Evolutionary conservation across 306 rosid genomes (phyloP), one percentile per base, ranked within the genome.

Genomic region (Corylus avellana): DNA sequence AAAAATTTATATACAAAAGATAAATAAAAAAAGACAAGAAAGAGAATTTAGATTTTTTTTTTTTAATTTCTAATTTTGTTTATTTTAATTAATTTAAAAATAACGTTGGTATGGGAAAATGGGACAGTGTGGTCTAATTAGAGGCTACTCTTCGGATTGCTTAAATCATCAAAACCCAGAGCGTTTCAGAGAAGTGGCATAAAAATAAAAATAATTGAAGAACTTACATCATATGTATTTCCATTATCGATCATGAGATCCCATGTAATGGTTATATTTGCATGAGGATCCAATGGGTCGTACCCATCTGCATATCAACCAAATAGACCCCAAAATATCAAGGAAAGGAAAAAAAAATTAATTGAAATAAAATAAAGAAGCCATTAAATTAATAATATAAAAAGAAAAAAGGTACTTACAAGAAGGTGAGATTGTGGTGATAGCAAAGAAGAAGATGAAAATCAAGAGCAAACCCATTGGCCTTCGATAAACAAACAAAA

Each of bases 211-310:
- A 27, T 74, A 9, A 29, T 56, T 42, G 46, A 42, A 42, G 70
- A 67, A 73, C 87, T 83, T 79, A 91, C 98, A 67, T 90, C 91
- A 56, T 27, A 72, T 22, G 85, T 74, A 4, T 49, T 77, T 14
- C 68, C 90, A 55, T 68, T 89, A 47, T 87, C 88, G 8, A 87
- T 22, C 51, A 86, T 25, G 76, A 87, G 88, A 90, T 91, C 95
- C 97, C 95, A 91, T 7, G 91, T 81, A 83, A 93, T 17, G 18
- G 89, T 91, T 76, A 90, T 72, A 73, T 84, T 93, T 39, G 87
- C 95, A 59, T 50, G 22, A 56, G 97, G 98, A 87, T 93, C 97
- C 83, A 89, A 72, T 11, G 88, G 42, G 77, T 93, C 95, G 80
- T 70, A 93, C 75, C 87, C 98, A 89, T 85, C 98, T 93, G 91